Percentiles rank a stretch among this genome's conserved stretches.
phyloP scores from a whole-genome alignment of 228 moss, liverwort and hornwort genomes.

The Sphagnum magellanicum region DNA sequence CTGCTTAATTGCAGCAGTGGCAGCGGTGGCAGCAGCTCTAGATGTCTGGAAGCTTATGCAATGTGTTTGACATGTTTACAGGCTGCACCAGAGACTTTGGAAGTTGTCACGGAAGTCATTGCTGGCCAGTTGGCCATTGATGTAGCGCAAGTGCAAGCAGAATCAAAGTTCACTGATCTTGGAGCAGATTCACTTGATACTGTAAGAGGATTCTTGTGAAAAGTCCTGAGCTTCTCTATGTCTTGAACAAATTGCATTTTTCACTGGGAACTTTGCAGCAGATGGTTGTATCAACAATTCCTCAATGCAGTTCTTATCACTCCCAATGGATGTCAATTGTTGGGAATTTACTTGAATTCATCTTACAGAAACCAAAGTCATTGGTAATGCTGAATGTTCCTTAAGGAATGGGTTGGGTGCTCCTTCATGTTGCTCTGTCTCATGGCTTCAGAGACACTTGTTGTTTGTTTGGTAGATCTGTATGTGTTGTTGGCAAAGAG shows the following conservation, averaged over 20 bases:
- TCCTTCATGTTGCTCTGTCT: too few species aligned
- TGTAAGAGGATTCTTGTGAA: constrained; percentile 3
- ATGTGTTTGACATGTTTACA: background rate
- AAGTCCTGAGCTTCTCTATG: background rate
- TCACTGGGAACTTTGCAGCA: background rate
- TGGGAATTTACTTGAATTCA: background rate
- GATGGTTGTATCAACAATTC: background rate
- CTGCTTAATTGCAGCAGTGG: background rate
- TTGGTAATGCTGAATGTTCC: too few species aligned
- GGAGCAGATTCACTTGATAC: constrained; percentile 39
- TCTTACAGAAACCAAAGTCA: background rate
- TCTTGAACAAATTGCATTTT: background rate
- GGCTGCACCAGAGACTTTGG: constrained; percentile 16
- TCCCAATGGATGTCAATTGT: background rate
- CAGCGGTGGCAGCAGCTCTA: background rate
- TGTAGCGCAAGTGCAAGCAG: constrained; percentile 7
- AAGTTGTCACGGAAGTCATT: constrained; percentile 15
- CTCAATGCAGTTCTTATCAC: background rate
- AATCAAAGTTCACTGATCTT: constrained; percentile 26
- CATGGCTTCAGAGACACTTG: background rate
- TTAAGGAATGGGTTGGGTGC: too few species aligned
- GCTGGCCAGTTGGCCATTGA: constrained; percentile 12
- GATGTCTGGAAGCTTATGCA: background rate
- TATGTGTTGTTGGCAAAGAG: background rate
- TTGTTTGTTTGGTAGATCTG: background rate